phyloP scores from a whole-genome alignment of 1,139 yeast genomes.

The Zygotorulaspora mrakii region DNA sequence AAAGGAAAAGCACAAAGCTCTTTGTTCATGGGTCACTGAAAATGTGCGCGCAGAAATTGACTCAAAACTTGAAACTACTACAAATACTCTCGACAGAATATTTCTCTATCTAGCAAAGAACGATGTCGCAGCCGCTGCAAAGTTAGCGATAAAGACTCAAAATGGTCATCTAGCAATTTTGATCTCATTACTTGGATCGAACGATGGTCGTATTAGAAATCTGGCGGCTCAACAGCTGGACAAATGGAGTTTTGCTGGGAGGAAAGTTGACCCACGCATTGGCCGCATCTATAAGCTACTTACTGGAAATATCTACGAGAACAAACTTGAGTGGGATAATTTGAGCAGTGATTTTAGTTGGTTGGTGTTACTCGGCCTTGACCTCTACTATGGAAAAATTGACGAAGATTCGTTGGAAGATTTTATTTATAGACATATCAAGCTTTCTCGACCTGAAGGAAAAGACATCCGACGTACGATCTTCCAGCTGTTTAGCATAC shows the following conservation, averaged over 20 bases:
- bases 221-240: slow-evolving; percentile 60
- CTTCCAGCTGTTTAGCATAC: slow-evolving; percentile 44
- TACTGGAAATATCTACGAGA: slow-evolving; percentile 49
- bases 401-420: slow-evolving; percentile 39
- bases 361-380: slow-evolving; percentile 57
- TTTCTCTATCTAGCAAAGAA: slow-evolving; percentile 54
- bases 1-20: slow-evolving; percentile 43
- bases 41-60: slow-evolving; percentile 49
- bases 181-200: slow-evolving; percentile 68
- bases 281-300: slow-evolving; percentile 61
- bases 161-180: slow-evolving; percentile 68
- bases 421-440: slow-evolving; percentile 31
- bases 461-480: slow-evolving; percentile 38
- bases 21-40: slow-evolving; percentile 58
- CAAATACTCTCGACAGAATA: slow-evolving; percentile 44
- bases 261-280: slow-evolving; percentile 38
- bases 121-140: slow-evolving; percentile 58
- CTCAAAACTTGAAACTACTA: slow-evolving; percentile 23
- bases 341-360: slow-evolving; percentile 55
- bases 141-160: slow-evolving; percentile 52
- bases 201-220: slow-evolving; percentile 51
- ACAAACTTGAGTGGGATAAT: slow-evolving; percentile 25
- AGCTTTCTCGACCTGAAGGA: slow-evolving; percentile 32
- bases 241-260: slow-evolving; percentile 51
- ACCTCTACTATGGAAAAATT: slow-evolving; percentile 57